Evolutionary conservation across 805 yeast species (phyloP), one percentile per base, ranked within the genome.

Genomic region (Ogataea chonburiensis): DNA sequence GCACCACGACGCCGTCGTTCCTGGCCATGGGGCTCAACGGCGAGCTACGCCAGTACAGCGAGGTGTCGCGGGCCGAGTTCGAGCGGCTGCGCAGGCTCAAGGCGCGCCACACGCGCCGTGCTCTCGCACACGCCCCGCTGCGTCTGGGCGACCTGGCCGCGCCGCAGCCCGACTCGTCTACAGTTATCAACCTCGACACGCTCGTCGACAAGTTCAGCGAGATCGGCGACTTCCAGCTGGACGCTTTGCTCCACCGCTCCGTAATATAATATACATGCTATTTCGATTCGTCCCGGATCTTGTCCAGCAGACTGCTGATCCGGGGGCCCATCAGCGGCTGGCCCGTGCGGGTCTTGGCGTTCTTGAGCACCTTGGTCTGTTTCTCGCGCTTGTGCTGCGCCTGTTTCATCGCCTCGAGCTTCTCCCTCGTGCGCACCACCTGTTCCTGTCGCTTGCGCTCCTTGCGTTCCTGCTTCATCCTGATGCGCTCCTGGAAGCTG

Each of bases 251-350:
- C 12, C 42, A 46, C 32, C 21, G 31, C 25, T 32, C 37, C 17
- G 17, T 43, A 9, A 29, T 48, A 12, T 43, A 34, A 38, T 38
- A 3, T 31, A 12, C 18, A 18, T 9, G 19, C 24, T 13, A 18
- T 24, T 34, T 19, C 31, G 28, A 39, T 45, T 76, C 80, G 18
- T 61, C 61, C 53, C 75, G 79, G 43, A 89, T 85, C 59, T 87
- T 86, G 36, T 83, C 93, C 31, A 89, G 67, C 28, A 89, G 65
- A 49, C 78, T 75, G 38, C 77, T 81, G 40, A 89, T 86, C 60
- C 94, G 75, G 11, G 96, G 94, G 0, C 87, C 96, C 91, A 89
- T 86, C 28, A 76, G 61, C 2, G 97, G 97, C 58, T 89, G 98
- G 0, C 98, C 98, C 3, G 66, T 55, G 50, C 69, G 68, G 1